Evolutionary conservation across 169 alveolate genomes (phyloP), one percentile per base, ranked within the genome.

Genomic region (Eimeria nieschulzi): DNA sequence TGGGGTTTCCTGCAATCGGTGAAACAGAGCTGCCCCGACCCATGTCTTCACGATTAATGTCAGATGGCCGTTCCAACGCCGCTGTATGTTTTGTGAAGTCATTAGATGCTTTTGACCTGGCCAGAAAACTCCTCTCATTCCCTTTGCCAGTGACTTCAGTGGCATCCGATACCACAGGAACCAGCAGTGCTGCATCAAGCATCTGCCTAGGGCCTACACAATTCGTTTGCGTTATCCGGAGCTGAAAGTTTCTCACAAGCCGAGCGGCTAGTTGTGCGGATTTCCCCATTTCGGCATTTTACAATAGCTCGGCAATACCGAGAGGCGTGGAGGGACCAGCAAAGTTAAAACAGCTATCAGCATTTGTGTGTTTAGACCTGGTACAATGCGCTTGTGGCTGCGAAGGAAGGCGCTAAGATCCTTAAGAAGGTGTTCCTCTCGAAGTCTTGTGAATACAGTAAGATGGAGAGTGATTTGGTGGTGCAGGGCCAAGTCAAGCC

Each of bases 101-200:
- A 12, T 12, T 2, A 59, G 68, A 59, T 59, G 68, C 5, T 15
- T 19, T 19, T 15, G 68, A 59, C n/a, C 23, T 5, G 68, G 68
- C 68, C n/a, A 59, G 68, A 19, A 12, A 59, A 15, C 2, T 19
- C 23, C 23, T 19, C n/a, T 12, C 68, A 12, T 59, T 12, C 15
- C n/a, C 68, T 19, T 19, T 59, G 68, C 68, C 68, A 33, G 46
- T 33, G 46, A 33, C 46, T 33, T 33, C 46, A 33, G 46, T 33
- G 46, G 46, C 46, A 33, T 33, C 46, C 46, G 46, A 33, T 33
- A 33, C 46, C 46, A 3, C 46, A 33, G 87, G 87, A 10, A 72
- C 87, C 87, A 79, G 87, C 72, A 79, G 87, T 7, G 87, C 87
- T 79, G 87, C 87, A 9, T 79, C 73, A 5, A 79, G 73, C 73